Percentiles rank a stretch among this genome's conserved stretches.
These are phyloP conservation scores for Corchorus capsularis DNA, from an alignment of 345 rosid genomes.

Conservation along the genomic window DNA sequence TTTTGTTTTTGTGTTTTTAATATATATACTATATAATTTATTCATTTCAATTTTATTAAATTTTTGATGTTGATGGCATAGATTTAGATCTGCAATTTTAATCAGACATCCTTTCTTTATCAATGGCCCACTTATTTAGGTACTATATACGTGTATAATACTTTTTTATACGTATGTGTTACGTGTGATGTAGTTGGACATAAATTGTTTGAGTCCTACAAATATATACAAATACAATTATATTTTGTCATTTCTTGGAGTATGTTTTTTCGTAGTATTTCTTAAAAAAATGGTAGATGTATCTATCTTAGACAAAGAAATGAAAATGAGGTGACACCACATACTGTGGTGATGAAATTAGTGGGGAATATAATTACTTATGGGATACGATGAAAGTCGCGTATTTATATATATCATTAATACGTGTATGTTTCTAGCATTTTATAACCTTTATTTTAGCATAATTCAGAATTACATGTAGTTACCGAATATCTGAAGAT, in stretches of 20 bases:
- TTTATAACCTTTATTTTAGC: background rate
- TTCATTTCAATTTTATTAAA: constrained; percentile 7
- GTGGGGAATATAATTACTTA: background rate
- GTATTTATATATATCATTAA: too few relatives aligned
- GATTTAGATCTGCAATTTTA: constrained; percentile 30
- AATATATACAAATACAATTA: background rate
- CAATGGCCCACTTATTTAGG: constrained; percentile 9
- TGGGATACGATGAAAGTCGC: background rate
- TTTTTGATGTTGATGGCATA: constrained; percentile 27
- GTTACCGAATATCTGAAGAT: too few relatives aligned
- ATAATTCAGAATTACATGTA: background rate
- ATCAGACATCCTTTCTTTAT: constrained; percentile 9
- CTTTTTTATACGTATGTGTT: background rate
- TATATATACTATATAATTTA: background rate
- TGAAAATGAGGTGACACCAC: constrained; percentile 4
- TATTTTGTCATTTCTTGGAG: constrained; percentile 11
- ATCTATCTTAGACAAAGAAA: constrained; percentile 20
- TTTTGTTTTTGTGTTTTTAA: constrained; percentile 2
- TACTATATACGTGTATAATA: background rate
- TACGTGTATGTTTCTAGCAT: background rate
- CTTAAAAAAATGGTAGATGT: constrained; percentile 18
- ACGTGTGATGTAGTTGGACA: background rate
- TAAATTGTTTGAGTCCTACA: constrained; percentile 18
- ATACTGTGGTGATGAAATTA: constrained; percentile 8
- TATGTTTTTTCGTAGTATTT: background rate